A percentile compares a stretch with the other conserved stretches of the same genome.
phyloP scores from a whole-genome alignment of 768 basidiomycete species.

The Russula vinacea region DNA sequence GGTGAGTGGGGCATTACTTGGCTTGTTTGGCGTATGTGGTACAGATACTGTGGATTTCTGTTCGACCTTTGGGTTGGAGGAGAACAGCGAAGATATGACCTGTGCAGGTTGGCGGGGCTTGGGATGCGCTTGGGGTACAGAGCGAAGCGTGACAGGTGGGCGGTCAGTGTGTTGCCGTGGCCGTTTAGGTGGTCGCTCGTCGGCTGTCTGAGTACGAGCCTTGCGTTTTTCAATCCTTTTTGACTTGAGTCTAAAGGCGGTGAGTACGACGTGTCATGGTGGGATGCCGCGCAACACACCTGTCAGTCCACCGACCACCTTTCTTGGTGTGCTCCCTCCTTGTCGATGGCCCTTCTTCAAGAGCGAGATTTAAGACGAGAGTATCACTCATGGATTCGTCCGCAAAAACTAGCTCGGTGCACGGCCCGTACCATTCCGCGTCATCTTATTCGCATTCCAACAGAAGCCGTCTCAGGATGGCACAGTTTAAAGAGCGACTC shows the following conservation, averaged over 20 bases:
- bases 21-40: slow-evolving; percentile 39
- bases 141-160: not conserved
- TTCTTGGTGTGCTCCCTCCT: slow-evolving; percentile 18
- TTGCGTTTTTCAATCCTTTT: slow-evolving; percentile 28
- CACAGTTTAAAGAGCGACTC: slow-evolving; percentile 11
- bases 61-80: slow-evolving; percentile 74
- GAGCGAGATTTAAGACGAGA: slow-evolving; percentile 26
- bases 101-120: slow-evolving; percentile 23
- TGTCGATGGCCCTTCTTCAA: slow-evolving; percentile 20
- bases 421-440: not conserved
- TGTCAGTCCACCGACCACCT: slow-evolving; percentile 30
- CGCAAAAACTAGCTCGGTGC: not conserved
- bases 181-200: slow-evolving; percentile 22
- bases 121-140: not conserved
- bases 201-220: slow-evolving; percentile 1
- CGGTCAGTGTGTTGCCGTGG: slow-evolving; percentile 15
- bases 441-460: slow-evolving; percentile 1
- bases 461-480: not conserved
- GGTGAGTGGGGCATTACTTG: slow-evolving; percentile 80
- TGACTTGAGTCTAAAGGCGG: slow-evolving; percentile 26
- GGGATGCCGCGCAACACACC: slow-evolving; percentile 14
- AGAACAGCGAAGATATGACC: slow-evolving; percentile 61
- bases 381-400: slow-evolving; percentile 19
- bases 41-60: slow-evolving; percentile 36
- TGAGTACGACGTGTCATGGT: not conserved